Evolutionary conservation across 371 early-diverging fungal genomes (phyloP), one percentile per base, ranked within the genome.

Genomic region (Gilbertella persicaria): DNA sequence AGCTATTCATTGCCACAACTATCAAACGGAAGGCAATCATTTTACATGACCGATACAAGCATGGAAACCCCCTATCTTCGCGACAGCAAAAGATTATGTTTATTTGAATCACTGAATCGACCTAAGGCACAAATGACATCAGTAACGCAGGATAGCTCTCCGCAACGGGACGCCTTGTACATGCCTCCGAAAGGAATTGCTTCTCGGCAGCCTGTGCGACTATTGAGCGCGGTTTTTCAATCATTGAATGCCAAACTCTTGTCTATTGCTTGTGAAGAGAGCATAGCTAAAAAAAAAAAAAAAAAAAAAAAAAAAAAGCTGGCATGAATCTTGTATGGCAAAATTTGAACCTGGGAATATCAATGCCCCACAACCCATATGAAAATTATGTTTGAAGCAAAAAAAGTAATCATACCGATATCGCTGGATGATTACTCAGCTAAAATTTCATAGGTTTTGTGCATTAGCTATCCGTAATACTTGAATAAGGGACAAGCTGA

Each of bases 71-170:
- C 43, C 26, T 43, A 43, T 43, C 26, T 25, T 43, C 43, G 43
- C 26, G 43, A 43, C 47, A 47, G 37, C 47, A 30, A 17, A 50
- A 50, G 42, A 41, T 50, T 26, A 50, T 50, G 41, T 16, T 42
- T 2, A 41, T 45, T 45, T 30, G 30, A 45, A 45, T 45, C 45
- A 45, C 33, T 45, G 45, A 45, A 45, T 33, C 45, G 13, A 45
- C 45, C 45, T n/a, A 33, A 45, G 45, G 45, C 33, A 45, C 45
- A 45, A 45, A 45, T 33, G 45, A 45, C 33, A 45, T 45, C 29
- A 45, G 45, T 30, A 45, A 45, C 45, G 45, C 24, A 44, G 26
- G 28, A 28, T 28, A 28, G 28, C 28, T 41, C 41, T 41, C 41
- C 41, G 21, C 21, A n/a, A n/a, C n/a, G n/a, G n/a, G n/a, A n/a